Evolutionary conservation across 192 early-diverging fungal species (phyloP), one percentile per base, ranked within the genome.

Genomic region (Linnemannia hyalina): DNA sequence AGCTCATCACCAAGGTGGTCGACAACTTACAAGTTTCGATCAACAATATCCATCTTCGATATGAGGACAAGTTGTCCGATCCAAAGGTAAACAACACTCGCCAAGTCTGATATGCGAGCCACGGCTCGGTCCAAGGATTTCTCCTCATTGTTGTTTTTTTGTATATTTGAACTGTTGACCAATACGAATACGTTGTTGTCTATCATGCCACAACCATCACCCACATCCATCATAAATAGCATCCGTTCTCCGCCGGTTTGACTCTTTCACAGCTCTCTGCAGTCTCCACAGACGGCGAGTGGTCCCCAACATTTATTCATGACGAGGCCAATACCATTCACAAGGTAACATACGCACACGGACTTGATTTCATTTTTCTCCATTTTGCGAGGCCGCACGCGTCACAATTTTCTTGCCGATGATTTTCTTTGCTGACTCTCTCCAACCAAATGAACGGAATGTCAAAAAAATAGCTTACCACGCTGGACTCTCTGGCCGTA

Each of bases 11-110:
- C 18, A 98, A 98, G 87, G 97, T 99, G 42, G 92, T 99, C 6
- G 98, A 99, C 82, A 99, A 99, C 82, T 83, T 99, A 57, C 98
- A 99, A 76, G 93, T 99, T 10, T 94, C 95, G 13, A 97, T 99
- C 80, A 94, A 95, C 68, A 97, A 98, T 86, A 99, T 99, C 54
- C 98, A 99, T 82, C 90, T 99, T 72, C 90, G 98, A 38, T 99
- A 98, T 88, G 98, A 99, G 81, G 98, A 99, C 90, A 89, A 91
- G 32, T 79, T 93, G 72, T 96, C 94, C 72, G 94, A 94, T 81
- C 94, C 94, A 22, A 91, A 90, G 60, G 89, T 89, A 71, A 55
- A 26, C 42, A 40, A 75, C 26, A 54, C 16, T n/a, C 16, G 20
- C 22, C 41, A 71, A 23, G 73, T 57, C 7, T n/a, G 29, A 65